Percentiles rank a stretch among this genome's conserved stretches.
phyloP scores from a whole-genome alignment of 441 rosid species.

The Codiaeum variegatum region DNA sequence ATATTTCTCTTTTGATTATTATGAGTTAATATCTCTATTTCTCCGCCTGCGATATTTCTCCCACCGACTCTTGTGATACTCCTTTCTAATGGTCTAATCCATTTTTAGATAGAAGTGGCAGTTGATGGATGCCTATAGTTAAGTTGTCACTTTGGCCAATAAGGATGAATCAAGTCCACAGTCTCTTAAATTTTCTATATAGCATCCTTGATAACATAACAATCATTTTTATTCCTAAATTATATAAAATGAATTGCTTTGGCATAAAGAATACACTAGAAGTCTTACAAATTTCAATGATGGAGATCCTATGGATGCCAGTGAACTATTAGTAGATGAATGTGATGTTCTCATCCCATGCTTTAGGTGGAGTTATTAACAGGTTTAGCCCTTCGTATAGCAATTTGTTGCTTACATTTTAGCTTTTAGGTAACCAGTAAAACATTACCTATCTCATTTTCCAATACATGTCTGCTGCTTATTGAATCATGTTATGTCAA shows the following conservation, averaged over 20 bases:
- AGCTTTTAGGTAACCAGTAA: not conserved
- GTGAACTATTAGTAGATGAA: slow-evolving; percentile 68
- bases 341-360: slow-evolving; percentile 97
- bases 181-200: too few relatives aligned
- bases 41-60: too few relatives aligned
- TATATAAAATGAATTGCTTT: slow-evolving; percentile 52
- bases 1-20: too few relatives aligned
- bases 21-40: too few relatives aligned
- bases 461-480: not conserved
- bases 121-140: too few relatives aligned
- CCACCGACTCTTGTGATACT: too few relatives aligned
- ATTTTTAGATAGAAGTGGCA: too few relatives aligned
- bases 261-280: slow-evolving; percentile 57
- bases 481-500: not conserved
- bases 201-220: too few relatives aligned
- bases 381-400: slow-evolving; percentile 37
- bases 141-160: too few relatives aligned
- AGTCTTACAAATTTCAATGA: slow-evolving; percentile 62
- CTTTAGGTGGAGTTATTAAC: slow-evolving; percentile 90
- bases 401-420: slow-evolving; percentile 10
- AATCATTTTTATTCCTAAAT: too few relatives aligned
- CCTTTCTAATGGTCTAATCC: too few relatives aligned
- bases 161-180: too few relatives aligned
- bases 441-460: not conserved
- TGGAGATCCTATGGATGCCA: slow-evolving; percentile 63